Base-by-base conservation (phyloP, 441 rosid species). In the Rhodomyrtus psidioides region DNA sequence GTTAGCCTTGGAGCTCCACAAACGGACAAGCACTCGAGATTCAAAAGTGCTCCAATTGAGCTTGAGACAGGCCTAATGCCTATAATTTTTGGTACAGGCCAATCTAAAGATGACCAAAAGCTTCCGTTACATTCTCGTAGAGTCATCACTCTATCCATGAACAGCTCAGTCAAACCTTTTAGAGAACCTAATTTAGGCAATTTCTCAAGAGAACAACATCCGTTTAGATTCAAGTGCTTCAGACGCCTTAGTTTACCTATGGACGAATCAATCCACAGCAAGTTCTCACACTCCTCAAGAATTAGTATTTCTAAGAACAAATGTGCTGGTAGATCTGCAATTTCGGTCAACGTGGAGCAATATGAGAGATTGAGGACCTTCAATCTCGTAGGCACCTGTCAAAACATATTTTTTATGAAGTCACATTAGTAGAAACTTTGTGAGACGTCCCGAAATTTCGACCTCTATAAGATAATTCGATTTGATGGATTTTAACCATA, bases 291-390 rank as follows among this genome's bases (percentile, higher is more conserved):
- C 5, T 7, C 39, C 70, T 59, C 0, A 14, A 59, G 21, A 28
- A 59, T 28, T 59, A 15, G 0, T 7, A 27, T 27, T 59, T 59
- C 70, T 7, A 59, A 0, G 70, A 19, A 59, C 14, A 7, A 59
- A 59, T 59, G 16, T n/a, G 14, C 8, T 2, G 2, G 0, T 57
- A 57, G 60, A 5, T 55, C n/a, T 23, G 1, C 12, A 55, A 4
- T 10, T 23, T 0, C 0, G 23, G 4, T 55, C n/a, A 55, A 23
- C 13, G 0, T 0, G 12, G 5, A 0, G 30, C 30, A 58, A 58
- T 26, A n/a, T 1, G 8, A 58, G 4, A 58, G 30, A 58, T 58
- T 13, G 13, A 58, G 65, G 8, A 58, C 65, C 65, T 58, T 58
- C 4, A 58, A n/a, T n/a, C 30, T 60, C 3, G 0, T 60, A 60